These are phyloP conservation scores for Avena sativa DNA, from an alignment of 176 grass and related monocot genomes.

Conservation along the genomic window DNA sequence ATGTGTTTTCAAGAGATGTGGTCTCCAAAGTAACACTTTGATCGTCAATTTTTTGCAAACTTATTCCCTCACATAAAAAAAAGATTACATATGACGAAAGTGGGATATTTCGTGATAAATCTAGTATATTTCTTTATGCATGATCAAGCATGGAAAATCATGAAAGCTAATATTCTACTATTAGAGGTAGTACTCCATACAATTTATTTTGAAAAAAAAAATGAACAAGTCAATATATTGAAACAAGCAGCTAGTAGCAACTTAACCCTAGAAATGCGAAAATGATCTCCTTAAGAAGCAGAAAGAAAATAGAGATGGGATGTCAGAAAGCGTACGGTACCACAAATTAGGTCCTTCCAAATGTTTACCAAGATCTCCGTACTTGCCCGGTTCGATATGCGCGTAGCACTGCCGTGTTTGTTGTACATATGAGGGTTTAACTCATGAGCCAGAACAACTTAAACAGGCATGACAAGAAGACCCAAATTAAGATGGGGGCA, in stretches of 20 bases:
- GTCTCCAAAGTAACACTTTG: not conserved
- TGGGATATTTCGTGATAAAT: not conserved
- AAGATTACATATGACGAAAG: not conserved
- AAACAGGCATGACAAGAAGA: not conserved
- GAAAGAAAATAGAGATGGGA: not conserved
- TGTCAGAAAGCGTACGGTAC: slow-evolving; percentile 50
- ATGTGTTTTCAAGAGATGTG: not conserved
- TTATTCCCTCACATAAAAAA: not conserved
- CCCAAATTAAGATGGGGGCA: not conserved
- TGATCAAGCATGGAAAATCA: not conserved
- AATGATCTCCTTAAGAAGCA: not conserved
- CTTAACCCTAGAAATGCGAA: not conserved
- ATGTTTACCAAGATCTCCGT: slow-evolving; percentile 77
- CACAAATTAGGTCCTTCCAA: slow-evolving; percentile 86
- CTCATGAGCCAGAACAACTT: not conserved
- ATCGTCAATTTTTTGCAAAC: not conserved
- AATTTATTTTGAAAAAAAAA: not conserved
- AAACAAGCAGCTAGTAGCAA: not conserved
- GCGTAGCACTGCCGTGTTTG: slow-evolving; percentile 68
- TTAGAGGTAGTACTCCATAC: not conserved
- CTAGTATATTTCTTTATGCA: not conserved
- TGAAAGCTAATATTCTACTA: not conserved
- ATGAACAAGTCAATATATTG: not conserved
- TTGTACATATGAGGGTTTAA: slow-evolving; percentile 12
- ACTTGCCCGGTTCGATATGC: slow-evolving; percentile 61